Conservation (phyloP, 768 basidiomycete species). For the Lactarius tabidus region DNA sequence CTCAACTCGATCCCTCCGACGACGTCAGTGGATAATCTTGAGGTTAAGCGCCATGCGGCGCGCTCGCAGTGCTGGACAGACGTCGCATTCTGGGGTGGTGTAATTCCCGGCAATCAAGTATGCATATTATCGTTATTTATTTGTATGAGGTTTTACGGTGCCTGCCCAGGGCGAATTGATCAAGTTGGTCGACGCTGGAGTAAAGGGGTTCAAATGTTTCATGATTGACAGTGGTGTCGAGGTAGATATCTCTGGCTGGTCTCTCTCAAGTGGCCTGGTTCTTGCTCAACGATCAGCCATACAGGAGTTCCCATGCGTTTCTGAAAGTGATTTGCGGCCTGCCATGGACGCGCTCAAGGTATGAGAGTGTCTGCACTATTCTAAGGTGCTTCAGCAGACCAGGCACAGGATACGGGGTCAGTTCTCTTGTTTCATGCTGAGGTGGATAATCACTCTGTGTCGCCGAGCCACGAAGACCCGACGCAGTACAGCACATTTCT, state of each 20-base stretch:
- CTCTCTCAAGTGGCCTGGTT: background rate
- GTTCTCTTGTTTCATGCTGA: conserved; percentile 93
- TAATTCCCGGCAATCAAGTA: conserved; percentile 88
- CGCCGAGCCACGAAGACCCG: conserved; percentile 38
- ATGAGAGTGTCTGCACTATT: conserved; percentile 10
- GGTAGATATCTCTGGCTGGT: conserved; percentile 39
- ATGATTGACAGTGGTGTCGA: conserved; percentile 94
- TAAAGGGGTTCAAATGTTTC: conserved; percentile 97
- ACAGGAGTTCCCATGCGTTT: conserved; percentile 91
- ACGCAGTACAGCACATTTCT: conserved; percentile 77
- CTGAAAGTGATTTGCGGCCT: conserved; percentile 56
- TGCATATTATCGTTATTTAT: conserved; percentile 7
- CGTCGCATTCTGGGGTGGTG: conserved; percentile 93
- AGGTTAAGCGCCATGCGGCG: conserved; percentile 68
- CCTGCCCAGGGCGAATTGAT: conserved; percentile 58
- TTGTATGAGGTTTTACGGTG: background rate
- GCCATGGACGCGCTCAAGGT: conserved; percentile 81
- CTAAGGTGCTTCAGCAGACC: background rate
- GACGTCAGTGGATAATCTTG: conserved; percentile 74
- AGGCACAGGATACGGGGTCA: conserved; percentile 56
- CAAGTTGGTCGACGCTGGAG: conserved; percentile 73
- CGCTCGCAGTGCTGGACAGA: conserved; percentile 71
- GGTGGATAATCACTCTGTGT: conserved; percentile 46
- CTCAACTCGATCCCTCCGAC: conserved; percentile 97
- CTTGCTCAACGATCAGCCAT: background rate